Evolutionary conservation across 2,329 filamentous ascomycete genomes (phyloP), one percentile per base, ranked within the genome.

Genomic region (Cercospora sojina): DNA sequence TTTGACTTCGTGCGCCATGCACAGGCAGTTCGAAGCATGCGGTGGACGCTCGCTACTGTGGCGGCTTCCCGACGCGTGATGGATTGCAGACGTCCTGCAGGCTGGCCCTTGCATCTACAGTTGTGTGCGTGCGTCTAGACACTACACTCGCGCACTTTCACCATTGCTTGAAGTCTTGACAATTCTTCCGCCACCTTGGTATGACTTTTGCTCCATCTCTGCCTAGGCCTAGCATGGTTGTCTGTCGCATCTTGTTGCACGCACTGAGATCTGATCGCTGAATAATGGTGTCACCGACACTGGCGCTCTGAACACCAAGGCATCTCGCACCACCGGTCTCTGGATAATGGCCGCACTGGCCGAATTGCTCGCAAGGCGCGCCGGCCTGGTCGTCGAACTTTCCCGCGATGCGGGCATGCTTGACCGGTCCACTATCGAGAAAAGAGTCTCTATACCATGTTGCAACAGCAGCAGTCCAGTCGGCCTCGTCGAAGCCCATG

Each of bases 381-480:
- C 73, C 27, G 74, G 73, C 8, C 51, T 76, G 18, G 62, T 69
- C 18, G 25, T 75, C 9, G 69, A 75, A 9, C 13, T 41, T 2
- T n/a, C 72, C 5, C 66, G 65, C 23, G 66, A 67, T 10, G 25
- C 59, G 4, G 41, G 53, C 5, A 32, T 41, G 18, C 32, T 64
- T 18, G 67, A 56, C 67, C 27, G n/a, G 41, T n/a, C 68, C 10
- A 20, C 59, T 5, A 63, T 78, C 18, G 71, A 71, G 27, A 77
- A 74, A 67, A 82, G 87, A 65, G 83, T 88, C 67, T 82, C 85
- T 73, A 84, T 88, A 68, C 83, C 85, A 5, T 81, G 81, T 71
- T 81, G 81, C 72, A 86, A 84, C 71, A 82, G 78, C 66, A 84
- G 82, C 58, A 87, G 82, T 67, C 85, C 86, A n/a, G 74, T 82